A percentile compares a stretch with the other conserved stretches of the same genome.
Evolutionary conservation across 1,284 basidiomycete genomes (phyloP).

Genomic region (Ganoderma boninense): DNA sequence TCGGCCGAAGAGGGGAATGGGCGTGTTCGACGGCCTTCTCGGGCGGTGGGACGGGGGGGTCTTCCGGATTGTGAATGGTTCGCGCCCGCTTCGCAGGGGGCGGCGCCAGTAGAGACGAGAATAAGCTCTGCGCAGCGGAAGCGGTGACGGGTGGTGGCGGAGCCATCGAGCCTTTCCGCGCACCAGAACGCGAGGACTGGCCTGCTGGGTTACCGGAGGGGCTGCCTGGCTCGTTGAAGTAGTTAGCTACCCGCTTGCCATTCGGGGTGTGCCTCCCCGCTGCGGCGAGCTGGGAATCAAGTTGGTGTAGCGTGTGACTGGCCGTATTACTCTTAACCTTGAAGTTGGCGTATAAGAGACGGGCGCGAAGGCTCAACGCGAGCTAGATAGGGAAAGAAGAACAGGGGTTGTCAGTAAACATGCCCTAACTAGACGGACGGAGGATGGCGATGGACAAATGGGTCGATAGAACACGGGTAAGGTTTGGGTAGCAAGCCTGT

Average conservation of each 20-base stretch:
- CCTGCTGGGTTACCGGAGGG: constrained; percentile 17
- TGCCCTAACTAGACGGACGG: not conserved
- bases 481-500: constrained; percentile 34
- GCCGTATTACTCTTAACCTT: constrained; percentile 78
- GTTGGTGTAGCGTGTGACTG: constrained; percentile 68
- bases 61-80: constrained; percentile 74
- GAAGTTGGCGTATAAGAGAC: constrained; percentile 81
- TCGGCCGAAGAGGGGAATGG: constrained; percentile 38
- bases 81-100: constrained; percentile 77
- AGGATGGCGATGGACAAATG: not conserved
- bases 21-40: constrained; percentile 38
- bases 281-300: constrained; percentile 60
- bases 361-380: constrained; percentile 77
- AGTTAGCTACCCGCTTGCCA: constrained; percentile 44
- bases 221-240: constrained; percentile 55
- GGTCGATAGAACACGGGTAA: not conserved
- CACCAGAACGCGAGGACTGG: constrained; percentile 41
- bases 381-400: constrained; percentile 56
- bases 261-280: constrained; percentile 43
- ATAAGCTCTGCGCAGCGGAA: constrained; percentile 65
- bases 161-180: constrained; percentile 54
- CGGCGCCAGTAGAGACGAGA: constrained; percentile 75
- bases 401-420: constrained; percentile 48
- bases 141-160: constrained; percentile 52
- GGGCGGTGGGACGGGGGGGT: constrained; percentile 71